These are phyloP conservation scores for Ceratocystis harringtonii DNA, from an alignment of 2,329 filamentous ascomycete species.

Conservation along the genomic window DNA sequence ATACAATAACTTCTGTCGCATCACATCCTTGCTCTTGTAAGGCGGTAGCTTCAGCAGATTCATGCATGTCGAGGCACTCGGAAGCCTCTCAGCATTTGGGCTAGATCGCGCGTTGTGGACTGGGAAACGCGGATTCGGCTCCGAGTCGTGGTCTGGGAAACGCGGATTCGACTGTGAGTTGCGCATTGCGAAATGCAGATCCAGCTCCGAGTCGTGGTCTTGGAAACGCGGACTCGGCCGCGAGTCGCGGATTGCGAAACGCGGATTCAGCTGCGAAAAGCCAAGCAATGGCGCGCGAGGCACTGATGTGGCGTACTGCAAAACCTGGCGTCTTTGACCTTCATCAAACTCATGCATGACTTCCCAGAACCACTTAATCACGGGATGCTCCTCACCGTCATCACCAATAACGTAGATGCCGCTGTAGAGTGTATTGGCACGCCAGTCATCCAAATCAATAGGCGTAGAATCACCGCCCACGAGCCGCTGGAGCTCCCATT, in stretches of 20 bases:
- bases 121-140: conserved; percentile 72
- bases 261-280: conserved; percentile 70
- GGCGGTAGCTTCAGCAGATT: conserved; percentile 85
- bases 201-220: too few relatives aligned
- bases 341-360: conserved; percentile 67
- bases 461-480: conserved; percentile 75
- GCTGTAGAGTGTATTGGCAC: conserved; percentile 70
- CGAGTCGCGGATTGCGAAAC: conserved; percentile 79
- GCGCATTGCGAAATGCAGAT: too few relatives aligned
- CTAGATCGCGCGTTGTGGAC: conserved; percentile 57
- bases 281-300: conserved; percentile 79
- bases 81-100: conserved; percentile 52
- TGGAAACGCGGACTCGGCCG: too few relatives aligned
- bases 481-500: conserved; percentile 81
- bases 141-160: too few relatives aligned
- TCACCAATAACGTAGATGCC: conserved; percentile 84
- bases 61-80: conserved; percentile 90
- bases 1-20: conserved; percentile 75
- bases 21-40: conserved; percentile 48
- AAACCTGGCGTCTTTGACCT: conserved; percentile 62
- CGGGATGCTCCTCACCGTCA: conserved; percentile 72
- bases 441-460: conserved; percentile 76
- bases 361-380: conserved; percentile 77
- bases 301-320: conserved; percentile 93
- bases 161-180: too few relatives aligned